Percentiles rank a stretch among this genome's conserved stretches.
Conservation (phyloP, 2,329 filamentous ascomycete genomes). For the Fusarium heterosporum region DNA sequence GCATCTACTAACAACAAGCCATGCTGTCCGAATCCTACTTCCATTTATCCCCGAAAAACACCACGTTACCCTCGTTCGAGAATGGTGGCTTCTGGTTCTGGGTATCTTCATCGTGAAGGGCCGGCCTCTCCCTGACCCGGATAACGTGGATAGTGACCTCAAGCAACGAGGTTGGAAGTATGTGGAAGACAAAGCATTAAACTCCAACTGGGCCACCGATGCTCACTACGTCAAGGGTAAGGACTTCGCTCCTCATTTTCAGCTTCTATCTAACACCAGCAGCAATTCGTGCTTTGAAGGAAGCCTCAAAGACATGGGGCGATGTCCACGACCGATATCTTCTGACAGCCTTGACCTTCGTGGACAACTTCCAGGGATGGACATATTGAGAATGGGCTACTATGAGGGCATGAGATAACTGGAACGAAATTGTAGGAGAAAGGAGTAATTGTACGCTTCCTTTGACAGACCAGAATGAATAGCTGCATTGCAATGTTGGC, state of each 20-base stretch:
- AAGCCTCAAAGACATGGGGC: conserved; percentile 79
- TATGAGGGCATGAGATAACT: neutral
- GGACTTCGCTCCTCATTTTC: conserved; percentile 29
- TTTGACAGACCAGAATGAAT: neutral
- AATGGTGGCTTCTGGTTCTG: conserved; percentile 91
- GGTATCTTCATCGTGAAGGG: conserved; percentile 81
- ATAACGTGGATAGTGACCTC: conserved; percentile 70
- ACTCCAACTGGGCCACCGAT: conserved; percentile 75
- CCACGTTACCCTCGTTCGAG: conserved; percentile 78
- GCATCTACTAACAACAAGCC: conserved; percentile 85
- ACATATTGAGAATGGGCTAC: conserved; percentile 48
- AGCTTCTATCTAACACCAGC: conserved; percentile 9
- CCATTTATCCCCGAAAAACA: conserved; percentile 79
- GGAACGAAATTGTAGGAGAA: conserved; percentile 12
- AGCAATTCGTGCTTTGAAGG: conserved; percentile 79
- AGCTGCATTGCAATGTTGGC: conserved; percentile 6
- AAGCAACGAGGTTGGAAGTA: conserved; percentile 79
- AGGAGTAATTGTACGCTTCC: conserved; percentile 5
- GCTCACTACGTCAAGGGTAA: conserved; percentile 87
- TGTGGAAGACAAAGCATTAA: conserved; percentile 77
- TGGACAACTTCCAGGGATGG: conserved; percentile 80
- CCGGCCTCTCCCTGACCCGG: conserved; percentile 77
- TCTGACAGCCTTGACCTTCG: conserved; percentile 76
- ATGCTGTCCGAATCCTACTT: conserved; percentile 88
- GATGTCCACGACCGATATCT: conserved; percentile 75